A percentile compares a stretch with the other conserved stretches of the same genome.
Conservation (phyloP, 176 grass and related monocot genomes). For the Pontederia paniculata region DNA sequence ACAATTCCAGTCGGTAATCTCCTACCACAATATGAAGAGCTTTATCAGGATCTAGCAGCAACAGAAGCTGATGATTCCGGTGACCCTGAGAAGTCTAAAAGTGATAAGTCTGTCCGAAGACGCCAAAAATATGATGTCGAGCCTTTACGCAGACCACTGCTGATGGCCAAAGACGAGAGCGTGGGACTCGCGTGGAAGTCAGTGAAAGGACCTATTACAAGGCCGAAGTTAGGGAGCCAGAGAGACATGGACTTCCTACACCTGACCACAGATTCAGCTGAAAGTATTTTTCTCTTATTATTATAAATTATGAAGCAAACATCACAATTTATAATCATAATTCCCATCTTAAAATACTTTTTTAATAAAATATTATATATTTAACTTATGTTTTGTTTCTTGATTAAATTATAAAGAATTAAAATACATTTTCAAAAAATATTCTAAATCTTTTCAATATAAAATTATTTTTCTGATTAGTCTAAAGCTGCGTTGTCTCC, state of each 20-base stretch:
- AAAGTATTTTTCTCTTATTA: no score
- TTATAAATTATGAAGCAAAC: no score
- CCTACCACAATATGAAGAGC: background rate
- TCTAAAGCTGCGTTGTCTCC: no score
- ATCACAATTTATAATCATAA: no score
- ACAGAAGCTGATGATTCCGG: background rate
- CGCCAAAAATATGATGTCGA: slow-evolving; percentile 43
- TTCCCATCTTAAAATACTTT: no score
- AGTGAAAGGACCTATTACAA: slow-evolving; percentile 34
- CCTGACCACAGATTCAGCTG: slow-evolving; percentile 10
- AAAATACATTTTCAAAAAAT: no score
- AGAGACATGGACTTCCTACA: slow-evolving; percentile 15
- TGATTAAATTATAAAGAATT: no score
- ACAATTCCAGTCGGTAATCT: slow-evolving; percentile 8
- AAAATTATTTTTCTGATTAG: no score
- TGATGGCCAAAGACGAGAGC: slow-evolving; percentile 18
- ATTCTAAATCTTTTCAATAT: no score
- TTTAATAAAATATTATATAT: no score
- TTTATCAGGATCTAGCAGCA: background rate
- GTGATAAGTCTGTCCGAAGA: slow-evolving; percentile 26
- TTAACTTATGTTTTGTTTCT: no score
- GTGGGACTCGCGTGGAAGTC: background rate
- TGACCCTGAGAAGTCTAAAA: slow-evolving; percentile 26
- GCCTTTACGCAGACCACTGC: background rate
- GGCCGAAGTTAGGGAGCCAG: slow-evolving; percentile 24